Percentiles rank a stretch among this genome's conserved stretches.
Evolutionary conservation across 768 basidiomycete genomes (phyloP).

Genomic region (Boletus pseudo-olivaceus): DNA sequence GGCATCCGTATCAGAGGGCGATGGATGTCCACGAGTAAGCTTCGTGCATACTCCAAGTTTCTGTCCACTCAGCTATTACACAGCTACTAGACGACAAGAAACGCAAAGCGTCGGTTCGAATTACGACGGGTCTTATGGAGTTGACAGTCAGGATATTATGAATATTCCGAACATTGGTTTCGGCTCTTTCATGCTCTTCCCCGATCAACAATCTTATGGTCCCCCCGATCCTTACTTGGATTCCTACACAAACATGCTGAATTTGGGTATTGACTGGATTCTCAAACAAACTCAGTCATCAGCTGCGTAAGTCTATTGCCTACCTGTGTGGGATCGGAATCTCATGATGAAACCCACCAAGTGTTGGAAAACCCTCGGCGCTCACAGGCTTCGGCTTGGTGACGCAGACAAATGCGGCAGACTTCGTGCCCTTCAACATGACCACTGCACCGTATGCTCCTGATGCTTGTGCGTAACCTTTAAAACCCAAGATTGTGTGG

Average conservation of each 20-base stretch:
- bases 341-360: constrained; percentile 22
- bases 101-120: constrained; percentile 43
- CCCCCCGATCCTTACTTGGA: constrained; percentile 46
- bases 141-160: constrained; percentile 63
- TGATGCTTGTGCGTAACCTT: constrained; percentile 25
- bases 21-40: constrained; percentile 54
- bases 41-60: neutral
- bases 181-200: constrained; percentile 61
- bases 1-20: constrained; percentile 55
- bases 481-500: neutral
- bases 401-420: constrained; percentile 47
- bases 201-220: constrained; percentile 60
- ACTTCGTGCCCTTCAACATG: constrained; percentile 62
- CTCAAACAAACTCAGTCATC: constrained; percentile 42
- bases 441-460: constrained; percentile 41
- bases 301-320: constrained; percentile 36
- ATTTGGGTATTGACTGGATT: constrained; percentile 56
- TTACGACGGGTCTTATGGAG: constrained; percentile 62
- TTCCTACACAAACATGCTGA: constrained; percentile 49
- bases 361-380: constrained; percentile 52
- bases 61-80: neutral
- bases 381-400: constrained; percentile 63
- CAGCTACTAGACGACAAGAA: constrained; percentile 49
- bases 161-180: constrained; percentile 57
- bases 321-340: neutral